Evolutionary conservation across 2,329 filamentous ascomycete species (phyloP).

Genomic region (Phialemoniopsis sp.): DNA sequence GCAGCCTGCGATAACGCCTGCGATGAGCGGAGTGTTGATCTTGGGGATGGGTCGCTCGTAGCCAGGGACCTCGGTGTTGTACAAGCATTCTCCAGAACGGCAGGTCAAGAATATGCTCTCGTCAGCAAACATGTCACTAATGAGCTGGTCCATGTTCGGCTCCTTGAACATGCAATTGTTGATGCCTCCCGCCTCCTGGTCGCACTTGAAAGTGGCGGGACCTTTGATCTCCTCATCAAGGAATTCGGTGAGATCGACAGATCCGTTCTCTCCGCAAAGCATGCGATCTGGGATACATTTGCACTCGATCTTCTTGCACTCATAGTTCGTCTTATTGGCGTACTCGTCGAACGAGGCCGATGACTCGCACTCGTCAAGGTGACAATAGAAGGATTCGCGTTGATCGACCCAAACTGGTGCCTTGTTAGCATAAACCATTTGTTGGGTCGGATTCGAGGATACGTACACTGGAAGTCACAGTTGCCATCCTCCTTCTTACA

Average conservation of each 20-base stretch:
- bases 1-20: conserved; percentile 82
- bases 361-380: conserved; percentile 76
- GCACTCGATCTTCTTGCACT: conserved; percentile 81
- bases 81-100: conserved; percentile 84
- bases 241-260: conserved; percentile 89
- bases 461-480: conserved; percentile 92
- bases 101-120: conserved; percentile 82
- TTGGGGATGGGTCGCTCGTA: conserved; percentile 85
- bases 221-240: conserved; percentile 78
- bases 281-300: conserved; percentile 87
- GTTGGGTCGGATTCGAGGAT: too few species aligned
- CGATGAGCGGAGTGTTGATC: conserved; percentile 96
- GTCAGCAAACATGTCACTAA: conserved; percentile 86
- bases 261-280: conserved; percentile 88
- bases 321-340: conserved; percentile 79
- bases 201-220: conserved; percentile 78
- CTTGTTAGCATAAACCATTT: conserved; percentile 1
- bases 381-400: conserved; percentile 93
- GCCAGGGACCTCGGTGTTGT: conserved; percentile 88
- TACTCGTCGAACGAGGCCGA: conserved; percentile 62
- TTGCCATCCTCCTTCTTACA: conserved; percentile 71
- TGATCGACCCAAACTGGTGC: conserved; percentile 88
- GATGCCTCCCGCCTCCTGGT: conserved; percentile 56
- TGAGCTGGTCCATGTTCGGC: conserved; percentile 87
- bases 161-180: conserved; percentile 81